Evolutionary conservation across 202 grass and related monocot species (phyloP), one percentile per base, ranked within the genome.

Genomic region (Sporobolus alterniflorus): DNA sequence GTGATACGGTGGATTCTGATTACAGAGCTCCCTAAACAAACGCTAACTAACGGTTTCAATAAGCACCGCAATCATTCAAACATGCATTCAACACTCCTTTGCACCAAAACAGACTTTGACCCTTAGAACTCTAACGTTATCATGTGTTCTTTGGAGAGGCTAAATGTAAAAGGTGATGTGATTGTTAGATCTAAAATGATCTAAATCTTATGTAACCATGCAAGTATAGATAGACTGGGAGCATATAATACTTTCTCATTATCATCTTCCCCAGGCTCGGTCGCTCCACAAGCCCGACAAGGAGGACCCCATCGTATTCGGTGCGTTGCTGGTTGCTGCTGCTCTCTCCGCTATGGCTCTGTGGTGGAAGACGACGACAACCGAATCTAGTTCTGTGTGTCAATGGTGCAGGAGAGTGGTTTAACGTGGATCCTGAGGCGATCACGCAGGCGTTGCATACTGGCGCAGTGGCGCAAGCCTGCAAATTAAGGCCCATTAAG

Each of bases 351-450:
- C n/a, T n/a, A n/a, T n/a, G n/a, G 34, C n/a, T 20, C 15, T 1
- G n/a, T 1, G 4, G 61, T 0, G 24, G 11, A 10, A 3, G 34
- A 3, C 34, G 34, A 3, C 25, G 26, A n/a, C n/a, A n/a, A n/a
- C 36, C 36, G 25, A n/a, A n/a, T 5, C 57, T 61, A 32, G 31
- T 5, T 1, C 6, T 9, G 70, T 54, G 29, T 48, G 2, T 0
- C 33, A 31, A 13, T 50, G 20, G 64, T 49, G 69, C 56, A 94
- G 88, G 94, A 15, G 94, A 94, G 75, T 97, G 94, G 94, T 97
- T 91, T 59, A 92, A 90, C 61, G 80, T 26, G 5, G 94, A 97
- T n/a, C 87, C 94, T 1, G 94, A 97, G 75, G 85, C 87, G 0
- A 89, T 94, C 69, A 63, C 75, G 1, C 89, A 94, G 78, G 87